Base-by-base conservation (phyloP, 2,329 filamentous ascomycete species). In the Fusarium abutilonis region DNA sequence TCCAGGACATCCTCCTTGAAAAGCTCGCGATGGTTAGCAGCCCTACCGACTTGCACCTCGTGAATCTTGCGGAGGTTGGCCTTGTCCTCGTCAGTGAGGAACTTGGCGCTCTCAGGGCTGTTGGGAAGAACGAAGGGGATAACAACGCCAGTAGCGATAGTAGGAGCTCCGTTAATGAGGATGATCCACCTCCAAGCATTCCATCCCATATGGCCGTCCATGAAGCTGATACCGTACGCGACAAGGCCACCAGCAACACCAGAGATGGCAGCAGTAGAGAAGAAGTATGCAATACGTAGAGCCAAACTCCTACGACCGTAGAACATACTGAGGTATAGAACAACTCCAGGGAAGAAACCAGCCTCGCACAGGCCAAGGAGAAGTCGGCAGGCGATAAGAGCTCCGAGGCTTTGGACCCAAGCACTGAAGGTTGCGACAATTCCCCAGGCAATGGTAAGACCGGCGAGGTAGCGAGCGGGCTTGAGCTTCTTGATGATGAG, bases 161-260 rank as follows among this genome's bases (percentile, higher is more conserved):
- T 67, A 13, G 64, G 64, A 3, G 54, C 39, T 1, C 87, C 87
- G 69, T 80, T 75, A 29, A 86, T 72, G 44, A 86, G 83, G 71
- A 89, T 79, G 62, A 89, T 86, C 87, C 87, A 90, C 31, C 87
- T 75, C 87, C 88, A 90, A 1, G 84, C 87, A n/a, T 77, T 73
- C 55, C 82, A 78, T 3, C 85, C 86, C 2, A 78, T 74, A 2
- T 82, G 69, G 1, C 86, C 85, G 52, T 89, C 83, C 81, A 90
- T 86, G 67, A 83, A 83, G 0, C 84, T 84, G 60, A 89, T 87
- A 0, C 78, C 86, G 56, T 87, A 89, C 0, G 87, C 87, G 1
- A 90, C 78, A 0, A 90, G 77, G 0, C 88, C 87, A 21, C 87
- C 87, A 46, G 80, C 86, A 2, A 86, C 86, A 6, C 87, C 87